Conservation (phyloP, 352 stramenopile genomes). For the Globisporangium nodosum region DNA sequence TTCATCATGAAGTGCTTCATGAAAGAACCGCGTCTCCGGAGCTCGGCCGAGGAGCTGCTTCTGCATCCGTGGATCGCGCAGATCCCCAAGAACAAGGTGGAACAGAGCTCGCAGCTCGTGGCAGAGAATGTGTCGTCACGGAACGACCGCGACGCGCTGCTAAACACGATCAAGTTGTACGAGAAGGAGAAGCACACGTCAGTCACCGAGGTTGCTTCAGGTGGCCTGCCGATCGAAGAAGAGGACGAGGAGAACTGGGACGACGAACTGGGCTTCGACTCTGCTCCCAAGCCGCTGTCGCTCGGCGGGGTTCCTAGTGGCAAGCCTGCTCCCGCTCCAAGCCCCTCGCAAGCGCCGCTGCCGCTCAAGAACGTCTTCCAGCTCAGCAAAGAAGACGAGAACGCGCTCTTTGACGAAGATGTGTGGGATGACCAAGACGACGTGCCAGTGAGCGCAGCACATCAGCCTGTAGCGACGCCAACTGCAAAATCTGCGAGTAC, state of each 20-base stretch:
- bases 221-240: not conserved
- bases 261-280: slow-evolving; percentile 68
- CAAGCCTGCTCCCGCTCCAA: not conserved
- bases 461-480: not conserved
- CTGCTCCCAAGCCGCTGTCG: slow-evolving; percentile 27
- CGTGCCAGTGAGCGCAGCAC: not conserved
- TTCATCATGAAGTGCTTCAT: slow-evolving; percentile 93
- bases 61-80: slow-evolving; percentile 88
- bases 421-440: slow-evolving; percentile 58
- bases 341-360: not conserved
- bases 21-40: slow-evolving; percentile 84
- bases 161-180: slow-evolving; percentile 87
- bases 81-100: slow-evolving; percentile 84
- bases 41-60: slow-evolving; percentile 82
- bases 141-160: slow-evolving; percentile 67
- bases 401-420: slow-evolving; percentile 57
- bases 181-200: slow-evolving; percentile 36
- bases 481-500: not conserved
- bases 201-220: not conserved
- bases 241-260: slow-evolving; percentile 75
- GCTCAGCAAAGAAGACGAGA: slow-evolving; percentile 74
- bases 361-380: slow-evolving; percentile 40
- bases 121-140: slow-evolving; percentile 67
- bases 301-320: not conserved
- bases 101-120: slow-evolving; percentile 83